A percentile compares a stretch with the other conserved stretches of the same genome.
Evolutionary conservation across 2,329 filamentous ascomycete species (phyloP).

Genomic region (Gnomoniopsis sp.): DNA sequence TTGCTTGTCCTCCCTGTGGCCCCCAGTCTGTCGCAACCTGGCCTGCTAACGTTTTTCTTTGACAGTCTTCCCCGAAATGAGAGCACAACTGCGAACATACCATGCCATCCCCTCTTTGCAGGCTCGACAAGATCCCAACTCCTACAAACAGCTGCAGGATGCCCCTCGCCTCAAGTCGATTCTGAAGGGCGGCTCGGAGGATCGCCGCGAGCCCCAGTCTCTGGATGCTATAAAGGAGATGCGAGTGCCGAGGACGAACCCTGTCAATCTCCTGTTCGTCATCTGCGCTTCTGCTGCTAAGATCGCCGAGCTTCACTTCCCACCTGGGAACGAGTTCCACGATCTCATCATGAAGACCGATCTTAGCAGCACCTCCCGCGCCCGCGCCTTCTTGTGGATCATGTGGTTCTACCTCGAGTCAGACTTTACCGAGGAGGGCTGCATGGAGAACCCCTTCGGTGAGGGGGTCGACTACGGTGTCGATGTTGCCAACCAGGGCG

Average conservation of each 20-base stretch:
- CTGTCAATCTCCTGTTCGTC: constrained; percentile 95
- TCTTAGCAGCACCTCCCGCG: constrained; percentile 76
- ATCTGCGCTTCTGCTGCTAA: constrained; percentile 87
- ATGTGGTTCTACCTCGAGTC: constrained; percentile 99
- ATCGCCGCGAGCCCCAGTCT: constrained; percentile 76
- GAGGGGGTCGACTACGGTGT: constrained; percentile 62
- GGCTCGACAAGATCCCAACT: constrained; percentile 88
- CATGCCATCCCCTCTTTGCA: constrained; percentile 96
- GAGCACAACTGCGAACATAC: constrained; percentile 93
- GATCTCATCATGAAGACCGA: constrained; percentile 92
- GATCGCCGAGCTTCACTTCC: constrained; percentile 90
- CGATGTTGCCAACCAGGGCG: constrained; percentile 64
- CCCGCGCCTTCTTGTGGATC: constrained; percentile 88
- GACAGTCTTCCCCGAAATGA: constrained; percentile 97
- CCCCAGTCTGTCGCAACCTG: not conserved
- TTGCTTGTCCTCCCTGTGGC: constrained; percentile 1
- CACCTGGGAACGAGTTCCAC: constrained; percentile 82
- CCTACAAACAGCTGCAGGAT: constrained; percentile 97
- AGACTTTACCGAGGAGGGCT: constrained; percentile 85
- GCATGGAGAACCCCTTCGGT: constrained; percentile 88
- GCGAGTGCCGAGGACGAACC: constrained; percentile 75
- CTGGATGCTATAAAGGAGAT: constrained; percentile 75
- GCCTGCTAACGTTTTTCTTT: constrained; percentile 23
- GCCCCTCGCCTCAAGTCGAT: constrained; percentile 95
- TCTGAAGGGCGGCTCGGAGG: constrained; percentile 92